Evolutionary conservation across 805 yeast genomes (phyloP).

Genomic region (Barnettozyma populi): DNA sequence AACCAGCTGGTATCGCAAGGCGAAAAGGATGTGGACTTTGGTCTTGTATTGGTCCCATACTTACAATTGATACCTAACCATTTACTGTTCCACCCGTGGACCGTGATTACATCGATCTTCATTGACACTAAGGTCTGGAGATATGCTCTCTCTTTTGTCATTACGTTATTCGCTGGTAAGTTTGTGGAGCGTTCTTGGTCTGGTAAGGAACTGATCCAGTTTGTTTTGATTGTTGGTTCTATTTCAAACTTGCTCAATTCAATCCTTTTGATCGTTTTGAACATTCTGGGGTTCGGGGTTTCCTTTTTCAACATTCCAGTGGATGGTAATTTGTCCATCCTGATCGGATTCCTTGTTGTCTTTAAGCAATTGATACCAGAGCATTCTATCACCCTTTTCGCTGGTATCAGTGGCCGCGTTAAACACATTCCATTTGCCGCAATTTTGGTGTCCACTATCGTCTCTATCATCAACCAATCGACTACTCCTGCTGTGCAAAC

Average conservation of each 20-base stretch:
- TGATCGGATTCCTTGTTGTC: slow-evolving; percentile 55
- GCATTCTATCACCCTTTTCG: slow-evolving; percentile 45
- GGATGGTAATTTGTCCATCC: slow-evolving; percentile 49
- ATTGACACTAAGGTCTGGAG: slow-evolving; percentile 49
- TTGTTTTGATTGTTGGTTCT: slow-evolving; percentile 42
- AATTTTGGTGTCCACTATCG: slow-evolving; percentile 24
- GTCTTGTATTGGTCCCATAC: slow-evolving; percentile 45
- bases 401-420: slow-evolving; percentile 48
- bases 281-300: slow-evolving; percentile 22
- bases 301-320: slow-evolving; percentile 36
- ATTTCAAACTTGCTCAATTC: slow-evolving; percentile 44
- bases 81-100: slow-evolving; percentile 58
- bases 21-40: slow-evolving; percentile 27
- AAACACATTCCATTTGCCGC: slow-evolving; percentile 56
- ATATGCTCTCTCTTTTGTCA: slow-evolving; percentile 41
- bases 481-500: slow-evolving; percentile 54
- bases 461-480: slow-evolving; percentile 27
- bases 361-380: slow-evolving; percentile 63
- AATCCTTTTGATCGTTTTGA: slow-evolving; percentile 22
- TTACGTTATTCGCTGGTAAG: slow-evolving; percentile 52
- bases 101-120: slow-evolving; percentile 55
- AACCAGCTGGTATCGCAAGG: slow-evolving; percentile 18
- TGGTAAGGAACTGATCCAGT: slow-evolving; percentile 43
- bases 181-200: slow-evolving; percentile 69
- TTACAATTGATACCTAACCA: slow-evolving; percentile 61